phyloP scores from a whole-genome alignment of 495 filamentous ascomycete species.

The Neurospora discreta region DNA sequence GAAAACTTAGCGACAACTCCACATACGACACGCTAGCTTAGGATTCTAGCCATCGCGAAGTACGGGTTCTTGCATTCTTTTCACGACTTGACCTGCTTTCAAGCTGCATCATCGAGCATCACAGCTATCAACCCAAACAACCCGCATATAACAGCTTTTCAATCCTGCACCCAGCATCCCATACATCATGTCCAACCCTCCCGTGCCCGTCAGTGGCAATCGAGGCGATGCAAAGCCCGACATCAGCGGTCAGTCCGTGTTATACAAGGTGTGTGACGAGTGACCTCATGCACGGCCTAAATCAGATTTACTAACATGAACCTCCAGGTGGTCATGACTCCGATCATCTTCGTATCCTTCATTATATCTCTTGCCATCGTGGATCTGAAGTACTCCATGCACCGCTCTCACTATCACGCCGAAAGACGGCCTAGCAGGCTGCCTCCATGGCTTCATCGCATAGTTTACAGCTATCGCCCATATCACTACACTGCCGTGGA shows the following conservation, averaged over 20 bases:
- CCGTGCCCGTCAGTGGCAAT: slow-evolving; percentile 10
- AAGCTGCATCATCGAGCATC: neutral
- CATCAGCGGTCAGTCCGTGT: slow-evolving; percentile 11
- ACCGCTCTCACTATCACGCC: slow-evolving; percentile 27
- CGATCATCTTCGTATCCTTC: slow-evolving; percentile 40
- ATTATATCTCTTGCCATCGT: slow-evolving; percentile 39
- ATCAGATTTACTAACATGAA: neutral
- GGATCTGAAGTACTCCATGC: slow-evolving; percentile 31
- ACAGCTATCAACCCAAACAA: neutral
- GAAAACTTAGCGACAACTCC: neutral
- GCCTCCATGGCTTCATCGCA: slow-evolving; percentile 28
- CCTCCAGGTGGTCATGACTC: slow-evolving; percentile 34
- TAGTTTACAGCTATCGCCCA: slow-evolving; percentile 24
- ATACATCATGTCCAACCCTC: slow-evolving; percentile 5
- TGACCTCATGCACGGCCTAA: neutral
- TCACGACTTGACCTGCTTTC: neutral
- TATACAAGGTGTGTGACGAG: slow-evolving; percentile 24
- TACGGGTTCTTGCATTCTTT: neutral
- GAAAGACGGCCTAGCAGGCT: slow-evolving; percentile 15
- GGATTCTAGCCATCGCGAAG: neutral
- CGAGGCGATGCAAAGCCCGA: slow-evolving; percentile 9
- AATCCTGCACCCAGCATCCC: neutral
- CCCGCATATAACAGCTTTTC: neutral
- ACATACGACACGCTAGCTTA: neutral
- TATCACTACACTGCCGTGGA: slow-evolving; percentile 17